phyloP scores from a whole-genome alignment of 208 protist species.

The Spongospora subterranea region DNA sequence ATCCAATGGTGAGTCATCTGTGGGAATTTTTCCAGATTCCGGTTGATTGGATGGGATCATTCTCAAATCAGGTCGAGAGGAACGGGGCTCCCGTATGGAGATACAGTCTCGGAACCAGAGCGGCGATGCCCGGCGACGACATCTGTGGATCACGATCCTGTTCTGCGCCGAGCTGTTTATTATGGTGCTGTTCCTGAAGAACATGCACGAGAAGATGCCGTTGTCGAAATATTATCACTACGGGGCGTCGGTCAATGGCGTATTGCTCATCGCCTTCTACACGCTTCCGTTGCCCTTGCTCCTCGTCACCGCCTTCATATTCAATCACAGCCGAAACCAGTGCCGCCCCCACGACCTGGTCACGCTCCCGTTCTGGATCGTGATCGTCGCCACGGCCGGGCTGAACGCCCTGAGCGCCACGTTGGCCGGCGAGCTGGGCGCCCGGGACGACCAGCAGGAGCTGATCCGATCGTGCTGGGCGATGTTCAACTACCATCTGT shows the following conservation, averaged over 20 bases:
- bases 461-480: neutral
- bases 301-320: neutral
- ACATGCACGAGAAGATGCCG: conserved; percentile 20
- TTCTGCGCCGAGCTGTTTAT: neutral
- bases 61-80: no score
- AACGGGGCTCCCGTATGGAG: no score
- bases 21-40: no score
- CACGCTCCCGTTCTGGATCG: neutral
- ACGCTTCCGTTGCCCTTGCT: neutral
- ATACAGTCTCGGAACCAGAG: no score
- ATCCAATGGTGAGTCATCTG: no score
- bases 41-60: no score
- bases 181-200: conserved; percentile 18
- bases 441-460: neutral
- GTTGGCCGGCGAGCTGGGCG: neutral
- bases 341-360: neutral
- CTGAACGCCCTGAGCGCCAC: neutral
- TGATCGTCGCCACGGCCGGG: neutral
- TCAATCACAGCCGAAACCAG: neutral
- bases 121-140: no score
- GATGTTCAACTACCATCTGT: neutral
- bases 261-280: neutral
- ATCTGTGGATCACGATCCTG: neutral
- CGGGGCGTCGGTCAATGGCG: neutral
- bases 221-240: neutral